These are phyloP conservation scores for Rosa rugosa DNA, from an alignment of 306 rosid genomes.

Conservation along the genomic window DNA sequence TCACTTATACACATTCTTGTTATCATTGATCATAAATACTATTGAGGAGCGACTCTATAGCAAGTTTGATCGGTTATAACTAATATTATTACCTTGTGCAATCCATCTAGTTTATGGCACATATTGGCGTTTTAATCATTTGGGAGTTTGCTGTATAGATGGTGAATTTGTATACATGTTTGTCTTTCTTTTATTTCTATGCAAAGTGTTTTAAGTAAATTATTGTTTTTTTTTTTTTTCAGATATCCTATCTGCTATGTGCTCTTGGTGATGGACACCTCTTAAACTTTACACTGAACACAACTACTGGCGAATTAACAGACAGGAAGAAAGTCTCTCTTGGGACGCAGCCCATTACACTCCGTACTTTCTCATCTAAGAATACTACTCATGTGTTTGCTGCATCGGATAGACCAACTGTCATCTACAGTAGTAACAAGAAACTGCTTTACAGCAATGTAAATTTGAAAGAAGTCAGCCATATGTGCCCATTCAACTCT, in stretches of 20 bases:
- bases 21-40: not conserved
- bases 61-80: not conserved
- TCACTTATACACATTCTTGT: slow-evolving; percentile 1
- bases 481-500: slow-evolving; percentile 99
- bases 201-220: not conserved
- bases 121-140: not conserved
- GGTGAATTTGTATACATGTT: not conserved
- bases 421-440: slow-evolving; percentile 96
- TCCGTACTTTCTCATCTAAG: slow-evolving; percentile 94
- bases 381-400: slow-evolving; percentile 94
- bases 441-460: slow-evolving; percentile 92
- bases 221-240: slow-evolving; percentile 21
- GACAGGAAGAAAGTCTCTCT: slow-evolving; percentile 97
- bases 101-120: not conserved
- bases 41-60: not conserved
- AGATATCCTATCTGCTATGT: slow-evolving; percentile 89
- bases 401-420: slow-evolving; percentile 97
- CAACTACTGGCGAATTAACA: slow-evolving; percentile 73
- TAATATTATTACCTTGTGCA: not conserved
- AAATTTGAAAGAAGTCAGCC: slow-evolving; percentile 95
- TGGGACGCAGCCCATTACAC: slow-evolving; percentile 98
- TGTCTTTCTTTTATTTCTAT: not conserved
- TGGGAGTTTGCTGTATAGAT: not conserved
- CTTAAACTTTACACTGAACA: slow-evolving; percentile 79
- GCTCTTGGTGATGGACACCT: slow-evolving; percentile 99